Evolutionary conservation across 805 yeast species (phyloP), one percentile per base, ranked within the genome.

Genomic region (Maudiozyma turicensis): DNA sequence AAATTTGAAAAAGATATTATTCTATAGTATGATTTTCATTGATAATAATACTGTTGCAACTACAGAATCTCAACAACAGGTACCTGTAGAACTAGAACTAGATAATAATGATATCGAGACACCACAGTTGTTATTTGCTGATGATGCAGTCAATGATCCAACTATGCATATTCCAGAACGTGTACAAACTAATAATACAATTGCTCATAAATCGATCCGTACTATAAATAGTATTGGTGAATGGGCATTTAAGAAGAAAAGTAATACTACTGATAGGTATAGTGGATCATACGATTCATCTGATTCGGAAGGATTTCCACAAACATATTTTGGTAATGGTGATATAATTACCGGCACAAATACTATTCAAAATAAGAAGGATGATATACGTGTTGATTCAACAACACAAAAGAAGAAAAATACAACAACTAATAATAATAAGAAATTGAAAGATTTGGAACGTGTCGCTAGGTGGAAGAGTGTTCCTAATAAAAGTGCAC

Each of bases 181-280:
- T 40, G 46, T 55, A 32, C 51, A 54, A 29, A 53, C 64, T 6
- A 59, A 61, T 45, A 56, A 52, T 10, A 58, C 64, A 1, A 55
- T 59, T 2, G 64, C 64, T 5, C 64, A 61, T 48, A 53, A 65
- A 47, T 64, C 68, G 1, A 55, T 61, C 42, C 50, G 60, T 35
- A 63, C 66, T 0, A 54, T 56, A 5, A 60, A 58, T 46, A 64
- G 66, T 54, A 57, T 56, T 38, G 65, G 64, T n/a, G 66, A 61
- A 30, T 62, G 63, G 64, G 59, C 56, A 4, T 52, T 54, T 40
- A 50, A 48, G 35, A 52, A 46, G 37, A 54, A 47, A 32, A 47
- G 47, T 40, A 47, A 46, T 45, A 56, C 56, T n/a, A 51, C 55
- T 4, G 44, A 42, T 32, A 30, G 44, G 31, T 30, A 32, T 40